Percentiles rank a stretch among this genome's conserved stretches.
These are phyloP conservation scores for Fistulifera solaris DNA, from an alignment of 108 stramenopile genomes.

Conservation along the genomic window DNA sequence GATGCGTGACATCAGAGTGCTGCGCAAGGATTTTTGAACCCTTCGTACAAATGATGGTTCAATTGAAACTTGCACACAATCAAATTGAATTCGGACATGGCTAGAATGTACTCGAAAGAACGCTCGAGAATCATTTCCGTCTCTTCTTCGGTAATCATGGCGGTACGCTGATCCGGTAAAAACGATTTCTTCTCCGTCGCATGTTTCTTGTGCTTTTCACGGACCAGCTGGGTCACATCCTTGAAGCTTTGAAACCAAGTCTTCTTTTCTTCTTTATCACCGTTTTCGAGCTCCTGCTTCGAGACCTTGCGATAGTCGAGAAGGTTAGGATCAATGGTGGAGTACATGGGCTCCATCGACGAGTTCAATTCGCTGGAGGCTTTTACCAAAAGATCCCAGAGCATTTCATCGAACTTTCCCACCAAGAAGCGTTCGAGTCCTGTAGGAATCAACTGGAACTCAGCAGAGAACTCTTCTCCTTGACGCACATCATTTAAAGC, in stretches of 20 bases:
- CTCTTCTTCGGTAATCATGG: conserved; percentile 59
- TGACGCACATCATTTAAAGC: conserved; percentile 34
- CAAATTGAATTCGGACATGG: conserved; percentile 40
- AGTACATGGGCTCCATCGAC: conserved; percentile 51
- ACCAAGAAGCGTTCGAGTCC: conserved; percentile 30
- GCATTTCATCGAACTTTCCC: conserved; percentile 43
- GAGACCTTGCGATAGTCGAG: conserved; percentile 24
- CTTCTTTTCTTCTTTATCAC: conserved; percentile 7
- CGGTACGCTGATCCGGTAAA: conserved; percentile 41
- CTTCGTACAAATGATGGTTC: conserved; percentile 52
- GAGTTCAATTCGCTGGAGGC: conserved; percentile 37
- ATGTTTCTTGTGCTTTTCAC: conserved; percentile 17
- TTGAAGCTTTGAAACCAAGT: conserved; percentile 4
- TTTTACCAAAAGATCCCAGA: conserved; percentile 47
- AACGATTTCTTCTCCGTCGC: conserved; percentile 36
- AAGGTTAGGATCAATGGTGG: conserved; percentile 42
- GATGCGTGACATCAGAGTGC: conserved; percentile 20
- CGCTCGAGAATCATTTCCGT: conserved; percentile 39
- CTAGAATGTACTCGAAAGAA: conserved; percentile 49
- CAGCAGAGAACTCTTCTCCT: conserved; percentile 24
- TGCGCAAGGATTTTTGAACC: conserved; percentile 32
- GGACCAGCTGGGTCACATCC: neutral
- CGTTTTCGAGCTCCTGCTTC: conserved; percentile 2
- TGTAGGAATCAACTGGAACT: conserved; percentile 29
- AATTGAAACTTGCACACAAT: conserved; percentile 41